These are phyloP conservation scores for Pleurotus eryngii DNA, from an alignment of 768 basidiomycete species.

Conservation along the genomic window DNA sequence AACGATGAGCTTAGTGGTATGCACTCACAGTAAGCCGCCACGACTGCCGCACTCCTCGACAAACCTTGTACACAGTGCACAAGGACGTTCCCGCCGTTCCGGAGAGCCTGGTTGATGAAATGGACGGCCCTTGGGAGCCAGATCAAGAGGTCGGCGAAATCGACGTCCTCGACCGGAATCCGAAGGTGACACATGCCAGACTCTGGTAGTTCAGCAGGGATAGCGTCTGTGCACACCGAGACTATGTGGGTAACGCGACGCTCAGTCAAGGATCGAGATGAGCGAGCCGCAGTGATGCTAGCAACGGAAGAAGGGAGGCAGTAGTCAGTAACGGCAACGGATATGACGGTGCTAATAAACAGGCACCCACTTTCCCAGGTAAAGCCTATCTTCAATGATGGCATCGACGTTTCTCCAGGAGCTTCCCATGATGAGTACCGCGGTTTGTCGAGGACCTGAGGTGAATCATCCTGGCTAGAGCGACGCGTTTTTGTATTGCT, in stretches of 20 bases:
- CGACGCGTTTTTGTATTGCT: conserved; percentile 15
- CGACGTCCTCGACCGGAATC: conserved; percentile 66
- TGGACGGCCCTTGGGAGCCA: conserved; percentile 62
- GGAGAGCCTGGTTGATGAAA: conserved; percentile 62
- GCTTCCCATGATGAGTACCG: conserved; percentile 33
- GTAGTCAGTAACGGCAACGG: conserved; percentile 14
- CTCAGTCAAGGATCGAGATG: conserved; percentile 68
- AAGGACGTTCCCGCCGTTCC: conserved; percentile 55
- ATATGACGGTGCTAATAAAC: conserved; percentile 14
- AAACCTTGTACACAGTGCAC: conserved; percentile 69
- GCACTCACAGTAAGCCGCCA: conserved; percentile 72
- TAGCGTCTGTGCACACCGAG: conserved; percentile 71
- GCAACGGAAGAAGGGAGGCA: conserved; percentile 10
- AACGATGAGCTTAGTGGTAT: neutral
- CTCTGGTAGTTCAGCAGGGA: conserved; percentile 67
- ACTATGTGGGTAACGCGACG: conserved; percentile 77
- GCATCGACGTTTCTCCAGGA: conserved; percentile 65
- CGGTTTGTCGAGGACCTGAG: conserved; percentile 14
- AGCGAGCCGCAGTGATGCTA: conserved; percentile 69
- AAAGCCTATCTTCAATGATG: conserved; percentile 62
- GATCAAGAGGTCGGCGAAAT: conserved; percentile 67
- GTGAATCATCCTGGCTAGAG: neutral
- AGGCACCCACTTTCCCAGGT: conserved; percentile 68
- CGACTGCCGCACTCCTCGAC: conserved; percentile 64
- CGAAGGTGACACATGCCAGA: conserved; percentile 70